Conservation (phyloP, 441 rosid species). For the Daphne laureola region DNA sequence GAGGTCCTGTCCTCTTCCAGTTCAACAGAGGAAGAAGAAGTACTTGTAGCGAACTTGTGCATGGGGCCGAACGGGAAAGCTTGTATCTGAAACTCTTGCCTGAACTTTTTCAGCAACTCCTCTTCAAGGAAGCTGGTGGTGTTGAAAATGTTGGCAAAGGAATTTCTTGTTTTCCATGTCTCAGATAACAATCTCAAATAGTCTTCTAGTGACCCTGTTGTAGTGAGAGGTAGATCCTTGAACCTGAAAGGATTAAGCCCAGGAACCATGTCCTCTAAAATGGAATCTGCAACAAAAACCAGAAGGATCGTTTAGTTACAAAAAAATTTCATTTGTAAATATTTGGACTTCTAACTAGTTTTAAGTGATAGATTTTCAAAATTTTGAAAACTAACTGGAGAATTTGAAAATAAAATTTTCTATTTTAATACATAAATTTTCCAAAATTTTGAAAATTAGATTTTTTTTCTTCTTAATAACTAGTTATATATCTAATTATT, state of each 20-base stretch:
- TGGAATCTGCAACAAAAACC: slow-evolving; percentile 9
- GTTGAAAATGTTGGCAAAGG: slow-evolving; percentile 30
- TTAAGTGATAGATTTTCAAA: no score
- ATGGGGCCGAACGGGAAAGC: slow-evolving; percentile 27
- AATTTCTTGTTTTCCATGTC: slow-evolving; percentile 2
- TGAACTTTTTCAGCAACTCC: slow-evolving; percentile 9
- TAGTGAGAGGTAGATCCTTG: slow-evolving; percentile 26
- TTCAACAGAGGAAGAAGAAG: slow-evolving; percentile 16
- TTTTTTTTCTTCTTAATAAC: no score
- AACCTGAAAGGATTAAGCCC: slow-evolving; percentile 20
- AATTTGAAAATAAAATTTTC: no score
- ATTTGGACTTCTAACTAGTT: no score
- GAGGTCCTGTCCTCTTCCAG: slow-evolving; percentile 19
- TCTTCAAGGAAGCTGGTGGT: slow-evolving; percentile 23
- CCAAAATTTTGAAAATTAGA: no score
- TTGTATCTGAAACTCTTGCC: slow-evolving; percentile 15
- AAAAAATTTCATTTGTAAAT: no score
- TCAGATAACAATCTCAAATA: slow-evolving; percentile 8
- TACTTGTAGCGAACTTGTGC: slow-evolving; percentile 20
- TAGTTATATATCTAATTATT: no score
- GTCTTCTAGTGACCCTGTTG: neutral
- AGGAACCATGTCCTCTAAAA: slow-evolving; percentile 17
- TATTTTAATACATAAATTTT: no score
- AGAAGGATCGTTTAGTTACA: no score
- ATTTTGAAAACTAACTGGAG: no score